A percentile compares a stretch with the other conserved stretches of the same genome.
These are phyloP conservation scores for Kandelia obovata DNA, from an alignment of 345 rosid species.

Conservation along the genomic window DNA sequence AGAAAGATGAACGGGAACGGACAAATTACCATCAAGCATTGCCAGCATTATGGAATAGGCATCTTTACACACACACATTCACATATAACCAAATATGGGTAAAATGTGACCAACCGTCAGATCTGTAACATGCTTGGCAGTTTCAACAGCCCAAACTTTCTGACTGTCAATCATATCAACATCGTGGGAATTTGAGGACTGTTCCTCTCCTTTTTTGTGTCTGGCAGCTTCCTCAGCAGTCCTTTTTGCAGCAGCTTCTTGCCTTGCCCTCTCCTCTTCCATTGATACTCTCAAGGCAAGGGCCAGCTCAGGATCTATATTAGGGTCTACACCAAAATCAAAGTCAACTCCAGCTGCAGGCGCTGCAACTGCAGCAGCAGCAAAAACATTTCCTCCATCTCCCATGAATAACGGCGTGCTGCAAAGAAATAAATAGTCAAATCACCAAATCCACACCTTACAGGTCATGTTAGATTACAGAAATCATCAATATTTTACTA, in stretches of 20 bases:
- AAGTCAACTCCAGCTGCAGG: constrained; percentile 44
- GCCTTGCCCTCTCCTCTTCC: constrained; percentile 86
- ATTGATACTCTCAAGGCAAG: constrained; percentile 79
- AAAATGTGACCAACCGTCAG: constrained; percentile 36
- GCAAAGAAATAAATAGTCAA: constrained; percentile 16
- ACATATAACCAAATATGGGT: background rate
- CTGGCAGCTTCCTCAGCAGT: constrained; percentile 60
- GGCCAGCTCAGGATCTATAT: constrained; percentile 73
- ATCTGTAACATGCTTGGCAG: constrained; percentile 13
- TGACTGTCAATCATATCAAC: constrained; percentile 43
- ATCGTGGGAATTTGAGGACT: constrained; percentile 45
- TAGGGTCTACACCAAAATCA: constrained; percentile 81
- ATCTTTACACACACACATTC: background rate
- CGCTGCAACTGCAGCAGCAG: constrained; percentile 65
- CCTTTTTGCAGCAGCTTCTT: constrained; percentile 74
- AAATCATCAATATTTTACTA: constrained; percentile 1
- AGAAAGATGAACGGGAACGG: background rate
- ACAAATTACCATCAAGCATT: background rate
- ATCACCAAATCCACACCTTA: background rate
- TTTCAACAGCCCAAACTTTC: constrained; percentile 37
- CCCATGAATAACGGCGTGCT: constrained; percentile 70
- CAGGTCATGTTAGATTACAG: background rate
- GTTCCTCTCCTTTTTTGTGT: constrained; percentile 46
- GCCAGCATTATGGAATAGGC: background rate
- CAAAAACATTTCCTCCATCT: constrained; percentile 67